phyloP scores from a whole-genome alignment of 345 rosid species.

The Zanthoxylum bungeanum region DNA sequence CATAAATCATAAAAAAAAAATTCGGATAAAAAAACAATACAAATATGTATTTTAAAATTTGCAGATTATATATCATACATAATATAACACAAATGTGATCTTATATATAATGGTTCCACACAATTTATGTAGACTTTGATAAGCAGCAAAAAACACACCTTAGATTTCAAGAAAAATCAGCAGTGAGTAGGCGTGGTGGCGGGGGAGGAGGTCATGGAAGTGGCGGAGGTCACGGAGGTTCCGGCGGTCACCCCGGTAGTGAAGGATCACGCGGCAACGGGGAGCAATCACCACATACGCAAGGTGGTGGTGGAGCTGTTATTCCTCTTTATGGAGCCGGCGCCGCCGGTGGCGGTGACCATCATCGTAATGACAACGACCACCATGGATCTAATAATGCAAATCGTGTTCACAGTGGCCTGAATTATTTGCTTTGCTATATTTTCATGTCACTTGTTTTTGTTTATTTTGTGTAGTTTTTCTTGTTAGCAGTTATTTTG shows the following conservation, averaged over 20 bases:
- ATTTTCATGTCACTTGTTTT: background rate
- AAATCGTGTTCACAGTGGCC: background rate
- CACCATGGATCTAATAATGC: slow-evolving; percentile 2
- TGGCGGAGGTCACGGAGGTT: slow-evolving; percentile 10
- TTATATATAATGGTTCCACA: no score
- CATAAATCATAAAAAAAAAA: no score
- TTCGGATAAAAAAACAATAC: no score
- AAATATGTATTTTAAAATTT: no score
- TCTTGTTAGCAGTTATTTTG: no score
- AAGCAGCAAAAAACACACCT: background rate
- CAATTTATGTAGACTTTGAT: background rate
- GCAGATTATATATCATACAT: no score
- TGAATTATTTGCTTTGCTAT: background rate
- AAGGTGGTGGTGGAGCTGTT: slow-evolving; percentile 6
- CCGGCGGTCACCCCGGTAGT: background rate
- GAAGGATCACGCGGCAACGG: background rate
- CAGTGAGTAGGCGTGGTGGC: slow-evolving; percentile 20
- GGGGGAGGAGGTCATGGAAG: slow-evolving; percentile 7
- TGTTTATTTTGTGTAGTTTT: background rate
- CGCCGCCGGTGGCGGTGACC: slow-evolving; percentile 6
- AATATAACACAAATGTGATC: background rate
- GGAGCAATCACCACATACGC: background rate
- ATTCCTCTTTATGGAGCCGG: slow-evolving; percentile 26
- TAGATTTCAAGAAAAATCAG: background rate
- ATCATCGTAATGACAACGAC: background rate